Conservation (phyloP, 257 asterid species). For the Solanum paucissectum region DNA sequence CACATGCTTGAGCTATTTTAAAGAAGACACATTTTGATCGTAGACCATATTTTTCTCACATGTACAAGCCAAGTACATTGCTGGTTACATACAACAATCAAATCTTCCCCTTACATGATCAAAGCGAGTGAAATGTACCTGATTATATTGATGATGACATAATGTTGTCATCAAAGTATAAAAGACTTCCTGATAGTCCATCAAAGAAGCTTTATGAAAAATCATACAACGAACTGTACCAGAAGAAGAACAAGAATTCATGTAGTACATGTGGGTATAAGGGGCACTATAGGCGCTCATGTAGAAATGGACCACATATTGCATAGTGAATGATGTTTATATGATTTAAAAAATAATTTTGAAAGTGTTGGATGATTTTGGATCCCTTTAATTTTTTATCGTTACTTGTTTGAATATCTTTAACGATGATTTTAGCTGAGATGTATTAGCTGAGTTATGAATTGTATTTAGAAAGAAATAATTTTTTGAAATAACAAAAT, state of each 20-base stretch:
- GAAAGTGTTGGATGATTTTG: too few relatives aligned
- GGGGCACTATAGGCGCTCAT: neutral
- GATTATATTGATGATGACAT: too few relatives aligned
- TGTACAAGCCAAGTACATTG: neutral
- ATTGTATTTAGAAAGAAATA: too few relatives aligned
- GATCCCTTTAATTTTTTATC: too few relatives aligned
- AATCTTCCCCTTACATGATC: neutral
- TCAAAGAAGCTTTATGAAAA: neutral
- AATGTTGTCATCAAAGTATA: neutral
- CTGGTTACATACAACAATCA: neutral
- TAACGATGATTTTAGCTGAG: too few relatives aligned
- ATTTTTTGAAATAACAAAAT: too few relatives aligned
- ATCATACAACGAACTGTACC: neutral
- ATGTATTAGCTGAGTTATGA: too few relatives aligned
- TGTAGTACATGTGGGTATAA: neutral
- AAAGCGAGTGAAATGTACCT: neutral
- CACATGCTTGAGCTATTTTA: neutral
- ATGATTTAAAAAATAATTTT: too few relatives aligned
- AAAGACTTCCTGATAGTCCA: neutral
- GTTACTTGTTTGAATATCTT: too few relatives aligned
- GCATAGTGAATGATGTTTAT: neutral
- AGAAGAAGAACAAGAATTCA: neutral
- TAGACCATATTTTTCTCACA: neutral
- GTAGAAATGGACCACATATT: neutral
- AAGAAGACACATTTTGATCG: neutral